A percentile compares a stretch with the other conserved stretches of the same genome.
phyloP scores from a whole-genome alignment of 192 early-diverging fungal species.

The Dispira parvispora region DNA sequence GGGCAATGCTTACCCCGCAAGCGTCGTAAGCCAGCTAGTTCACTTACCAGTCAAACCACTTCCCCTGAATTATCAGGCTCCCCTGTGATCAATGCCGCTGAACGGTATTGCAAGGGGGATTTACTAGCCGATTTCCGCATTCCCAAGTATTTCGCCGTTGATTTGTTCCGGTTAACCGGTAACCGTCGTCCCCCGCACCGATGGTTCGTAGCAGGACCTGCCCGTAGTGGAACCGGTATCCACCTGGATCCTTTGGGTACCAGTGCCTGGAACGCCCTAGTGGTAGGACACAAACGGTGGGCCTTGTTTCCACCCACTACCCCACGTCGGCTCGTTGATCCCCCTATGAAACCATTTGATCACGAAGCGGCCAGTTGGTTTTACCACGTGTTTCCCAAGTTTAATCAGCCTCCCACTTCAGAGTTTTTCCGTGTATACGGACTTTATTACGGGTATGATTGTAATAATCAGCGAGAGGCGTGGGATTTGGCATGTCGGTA shows the following conservation, averaged over 20 bases:
- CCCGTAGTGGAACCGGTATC: conserved; percentile 55
- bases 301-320: conserved; percentile 56
- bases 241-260: conserved; percentile 63
- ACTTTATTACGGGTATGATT: conserved; percentile 13
- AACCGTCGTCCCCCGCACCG: conserved; percentile 49
- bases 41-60: background rate
- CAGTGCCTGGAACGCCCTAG: conserved; percentile 61
- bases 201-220: conserved; percentile 61
- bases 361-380: conserved; percentile 66
- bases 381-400: conserved; percentile 34
- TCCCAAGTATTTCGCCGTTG: conserved; percentile 55
- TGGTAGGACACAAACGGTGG: conserved; percentile 61
- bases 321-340: conserved; percentile 36
- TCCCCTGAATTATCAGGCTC: no score
- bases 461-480: background rate
- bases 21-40: background rate
- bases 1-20: background rate
- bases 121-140: conserved; percentile 35
- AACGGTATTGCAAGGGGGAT: background rate
- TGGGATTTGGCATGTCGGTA: background rate
- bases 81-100: no score
- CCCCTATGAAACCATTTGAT: conserved; percentile 39
- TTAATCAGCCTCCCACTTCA: conserved; percentile 14
- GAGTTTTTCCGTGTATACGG: conserved; percentile 12
- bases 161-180: conserved; percentile 49